Base-by-base conservation (phyloP, 306 rosid species). In the Comarum palustre region DNA sequence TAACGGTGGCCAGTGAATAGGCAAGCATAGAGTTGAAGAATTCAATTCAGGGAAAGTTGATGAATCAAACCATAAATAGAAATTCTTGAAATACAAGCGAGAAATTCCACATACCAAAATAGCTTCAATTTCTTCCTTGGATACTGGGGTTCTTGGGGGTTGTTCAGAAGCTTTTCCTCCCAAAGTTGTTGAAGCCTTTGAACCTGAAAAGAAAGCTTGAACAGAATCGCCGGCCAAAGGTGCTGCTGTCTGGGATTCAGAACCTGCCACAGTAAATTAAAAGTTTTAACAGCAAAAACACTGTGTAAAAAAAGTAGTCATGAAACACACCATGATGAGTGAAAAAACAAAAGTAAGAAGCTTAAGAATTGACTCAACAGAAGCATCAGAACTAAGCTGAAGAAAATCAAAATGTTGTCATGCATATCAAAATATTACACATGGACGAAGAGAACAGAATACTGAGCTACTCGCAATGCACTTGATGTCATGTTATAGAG, bases 161-260 rank as follows among this genome's bases (percentile, higher is more conserved):
- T 93, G 98, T 81, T 82, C 88, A 78, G 98, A 93, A 72, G 98
- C 97, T 77, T 93, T 89, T 79, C 98, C 98, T 68, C 92, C 98
- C 22, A 82, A 22, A 16, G 89, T 66, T 72, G 79, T 19, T 11
- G 86, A 64, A 62, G 72, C 85, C 36, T 82, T 84, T 46, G 90
- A 84, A 71, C 86, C 47, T 2, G 93, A 82, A 77, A 86, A 85
- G 84, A 82, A 85, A 16, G 82, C 4, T 62, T 74, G 55, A 73
- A n/a, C 77, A 46, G 79, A 83, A 77, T 72, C 74, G 29, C 73
- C 79, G 75, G 73, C 81, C 15, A 74, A 61, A 71, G 89, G 50
- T 42, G 79, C 51, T 76, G 77, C 73, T 66, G 48, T 34, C 75
- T 60, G 82, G 11, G 92, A 75, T 68, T 81, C 79, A 76, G 97